Evolutionary conservation across 139 green algal genomes (phyloP), one percentile per base, ranked within the genome.

Genomic region (Picochlorum sp.): DNA sequence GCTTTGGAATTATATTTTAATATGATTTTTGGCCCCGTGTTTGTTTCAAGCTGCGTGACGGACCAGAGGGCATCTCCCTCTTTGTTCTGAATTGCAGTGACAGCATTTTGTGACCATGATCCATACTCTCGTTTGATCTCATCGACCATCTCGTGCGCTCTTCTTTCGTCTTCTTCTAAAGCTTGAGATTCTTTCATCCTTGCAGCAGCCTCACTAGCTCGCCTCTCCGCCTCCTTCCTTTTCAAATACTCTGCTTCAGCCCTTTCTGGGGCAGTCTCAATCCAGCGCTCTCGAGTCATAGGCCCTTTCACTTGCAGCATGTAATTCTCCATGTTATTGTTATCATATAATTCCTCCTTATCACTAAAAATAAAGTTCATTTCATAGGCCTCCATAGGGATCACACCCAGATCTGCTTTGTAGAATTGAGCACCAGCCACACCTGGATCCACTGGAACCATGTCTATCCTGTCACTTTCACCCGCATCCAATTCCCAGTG

Each of bases 301-400:
- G 73, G 74, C 6, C 59, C 77, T 2, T 51, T 28, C 10, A 80
- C 57, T 0, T 45, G 24, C 43, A 68, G 74, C 22, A 67, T 55
- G 63, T 80, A 92, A 63, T 92, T 77, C 61, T 85, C 47, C 10
- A 25, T 50, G 43, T 7, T 16, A 51, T 80, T 82, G 50, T 85
- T 83, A 63, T 85, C 76, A 43, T 52, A 77, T n/a, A 26, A 37
- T 24, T 66, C 73, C 37, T 77, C 67, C 16, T 64, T 68, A 69
- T 93, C 85, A 10, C 55, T 65, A 12, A 93, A 73, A 20, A 93
- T 73, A 61, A 86, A 91, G 69, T 91, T 88, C 40, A 93, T 50
- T 61, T 93, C 85, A 57, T 74, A 91, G 4, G 72, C 69, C 4
- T 83, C 71, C 54, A 72, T 50, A 2, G 85, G 84, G 0, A 90